Conservation (phyloP, 192 early-diverging fungal genomes). For the Linnemannia elongata region DNA sequence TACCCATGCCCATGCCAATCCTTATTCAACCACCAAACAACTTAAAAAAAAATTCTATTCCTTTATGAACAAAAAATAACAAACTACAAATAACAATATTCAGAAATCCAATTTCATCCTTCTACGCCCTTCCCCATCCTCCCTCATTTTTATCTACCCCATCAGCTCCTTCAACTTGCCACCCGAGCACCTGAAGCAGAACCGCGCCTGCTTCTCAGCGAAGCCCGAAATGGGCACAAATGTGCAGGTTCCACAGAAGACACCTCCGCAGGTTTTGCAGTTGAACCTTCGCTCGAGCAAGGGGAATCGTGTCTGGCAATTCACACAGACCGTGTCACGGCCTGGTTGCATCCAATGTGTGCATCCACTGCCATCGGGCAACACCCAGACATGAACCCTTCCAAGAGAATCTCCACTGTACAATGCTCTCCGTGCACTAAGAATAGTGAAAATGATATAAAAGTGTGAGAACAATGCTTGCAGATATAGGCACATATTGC, state of each 20-base stretch:
- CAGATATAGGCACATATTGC: not conserved
- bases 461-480: not conserved
- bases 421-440: constrained; percentile 58
- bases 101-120: not conserved
- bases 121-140: not conserved
- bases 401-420: constrained; percentile 67
- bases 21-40: not conserved
- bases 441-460: not conserved
- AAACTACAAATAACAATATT: not conserved
- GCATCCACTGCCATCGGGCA: constrained; percentile 65
- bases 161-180: constrained; percentile 54
- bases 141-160: constrained; percentile 12
- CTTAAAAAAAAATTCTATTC: not conserved
- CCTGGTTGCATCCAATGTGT: constrained; percentile 66
- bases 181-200: constrained; percentile 51
- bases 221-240: constrained; percentile 49
- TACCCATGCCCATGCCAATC: no score
- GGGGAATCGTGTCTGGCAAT: constrained; percentile 66
- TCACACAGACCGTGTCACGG: constrained; percentile 61
- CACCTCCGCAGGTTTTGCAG: constrained; percentile 69
- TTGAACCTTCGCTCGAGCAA: constrained; percentile 66
- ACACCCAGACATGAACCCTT: constrained; percentile 61
- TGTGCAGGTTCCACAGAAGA: constrained; percentile 62
- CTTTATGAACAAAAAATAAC: not conserved
- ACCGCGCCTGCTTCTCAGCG: constrained; percentile 51